These are phyloP conservation scores for Monilinia laxa DNA, from an alignment of 2,329 filamentous ascomycete genomes.

Conservation along the genomic window DNA sequence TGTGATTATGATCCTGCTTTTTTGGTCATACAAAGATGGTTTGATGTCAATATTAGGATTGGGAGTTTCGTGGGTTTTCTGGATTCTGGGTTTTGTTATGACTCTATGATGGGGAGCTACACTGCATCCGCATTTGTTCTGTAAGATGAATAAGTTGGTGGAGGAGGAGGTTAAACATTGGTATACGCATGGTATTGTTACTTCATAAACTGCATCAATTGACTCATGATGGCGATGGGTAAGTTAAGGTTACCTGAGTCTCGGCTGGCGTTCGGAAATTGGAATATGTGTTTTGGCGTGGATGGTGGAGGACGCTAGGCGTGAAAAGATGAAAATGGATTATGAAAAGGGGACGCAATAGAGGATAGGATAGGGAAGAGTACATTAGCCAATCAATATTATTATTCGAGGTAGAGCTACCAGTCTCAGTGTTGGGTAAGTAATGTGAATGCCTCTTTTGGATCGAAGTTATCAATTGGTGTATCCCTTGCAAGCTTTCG, in stretches of 20 bases:
- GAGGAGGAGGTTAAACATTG: background rate
- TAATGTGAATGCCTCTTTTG: too few species aligned
- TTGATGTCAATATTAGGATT: background rate
- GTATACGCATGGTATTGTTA: background rate
- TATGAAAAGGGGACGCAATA: background rate
- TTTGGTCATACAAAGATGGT: constrained; percentile 9
- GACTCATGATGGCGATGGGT: background rate
- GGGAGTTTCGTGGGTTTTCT: constrained; percentile 9
- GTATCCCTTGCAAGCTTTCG: too few species aligned
- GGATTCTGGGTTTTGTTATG: background rate
- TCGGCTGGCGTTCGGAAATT: constrained; percentile 2
- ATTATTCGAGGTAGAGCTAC: background rate
- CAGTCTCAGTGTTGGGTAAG: background rate
- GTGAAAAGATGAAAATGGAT: background rate
- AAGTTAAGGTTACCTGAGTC: background rate
- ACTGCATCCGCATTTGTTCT: background rate
- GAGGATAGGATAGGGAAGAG: background rate
- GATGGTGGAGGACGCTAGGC: background rate
- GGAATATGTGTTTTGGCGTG: background rate
- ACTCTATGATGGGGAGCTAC: background rate
- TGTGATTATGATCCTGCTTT: background rate
- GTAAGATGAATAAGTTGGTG: background rate
- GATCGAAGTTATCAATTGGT: too few species aligned
- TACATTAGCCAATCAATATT: background rate
- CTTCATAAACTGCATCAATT: background rate